These are phyloP conservation scores for Aspergillus asperescens DNA, from an alignment of 495 filamentous ascomycete species.

Conservation along the genomic window DNA sequence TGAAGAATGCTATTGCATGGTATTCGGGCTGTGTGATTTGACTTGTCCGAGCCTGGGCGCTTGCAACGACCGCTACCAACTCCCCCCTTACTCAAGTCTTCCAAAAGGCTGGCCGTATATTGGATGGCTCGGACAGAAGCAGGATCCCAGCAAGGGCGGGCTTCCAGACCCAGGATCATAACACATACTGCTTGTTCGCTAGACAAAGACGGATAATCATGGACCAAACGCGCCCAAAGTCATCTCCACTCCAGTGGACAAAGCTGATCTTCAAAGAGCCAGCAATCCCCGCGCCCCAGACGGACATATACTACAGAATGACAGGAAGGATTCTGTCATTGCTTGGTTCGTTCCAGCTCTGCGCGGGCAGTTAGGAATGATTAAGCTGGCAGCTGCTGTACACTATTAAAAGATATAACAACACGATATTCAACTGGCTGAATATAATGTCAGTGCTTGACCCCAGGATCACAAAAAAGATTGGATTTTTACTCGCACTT, in stretches of 20 bases:
- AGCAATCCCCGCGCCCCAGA: background rate
- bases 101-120: slow-evolving; percentile 49
- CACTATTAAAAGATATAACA: background rate
- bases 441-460: background rate
- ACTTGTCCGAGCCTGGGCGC: slow-evolving; percentile 30
- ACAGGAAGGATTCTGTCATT: background rate
- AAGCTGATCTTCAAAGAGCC: background rate
- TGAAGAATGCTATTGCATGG: slow-evolving; percentile 57
- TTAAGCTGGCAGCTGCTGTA: background rate
- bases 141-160: slow-evolving; percentile 32
- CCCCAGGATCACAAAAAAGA: background rate
- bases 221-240: background rate
- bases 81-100: slow-evolving; percentile 43
- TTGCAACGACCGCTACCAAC: slow-evolving; percentile 42
- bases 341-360: background rate
- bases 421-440: background rate
- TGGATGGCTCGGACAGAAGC: slow-evolving; percentile 46
- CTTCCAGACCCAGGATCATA: slow-evolving; percentile 31
- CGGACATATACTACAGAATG: background rate
- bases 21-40: slow-evolving; percentile 56
- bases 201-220: background rate
- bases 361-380: background rate
- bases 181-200: background rate
- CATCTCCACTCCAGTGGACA: background rate
- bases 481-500: too few relatives aligned